phyloP scores from a whole-genome alignment of 768 basidiomycete species.

The Tulasnella sp. region DNA sequence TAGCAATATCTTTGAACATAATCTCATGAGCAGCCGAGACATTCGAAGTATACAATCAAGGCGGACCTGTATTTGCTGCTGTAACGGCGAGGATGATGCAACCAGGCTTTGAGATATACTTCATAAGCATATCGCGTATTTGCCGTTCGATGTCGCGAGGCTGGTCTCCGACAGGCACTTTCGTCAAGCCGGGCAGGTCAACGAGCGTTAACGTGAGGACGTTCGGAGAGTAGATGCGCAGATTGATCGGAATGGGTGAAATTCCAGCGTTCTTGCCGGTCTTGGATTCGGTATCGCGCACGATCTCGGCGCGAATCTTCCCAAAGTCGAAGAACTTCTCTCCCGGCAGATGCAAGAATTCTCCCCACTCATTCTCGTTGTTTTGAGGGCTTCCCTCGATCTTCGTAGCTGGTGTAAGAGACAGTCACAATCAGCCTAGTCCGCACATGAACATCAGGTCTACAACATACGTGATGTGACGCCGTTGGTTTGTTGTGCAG shows the following conservation, averaged over 20 bases:
- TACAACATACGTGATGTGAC: conserved; percentile 13
- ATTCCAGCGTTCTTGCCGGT: conserved; percentile 97
- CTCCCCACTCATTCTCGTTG: conserved; percentile 96
- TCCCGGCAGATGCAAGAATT: conserved; percentile 91
- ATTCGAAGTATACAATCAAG: neutral
- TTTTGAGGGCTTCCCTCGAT: conserved; percentile 56
- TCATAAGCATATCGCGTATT: conserved; percentile 91
- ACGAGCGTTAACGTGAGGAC: conserved; percentile 53
- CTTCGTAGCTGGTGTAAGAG: conserved; percentile 33
- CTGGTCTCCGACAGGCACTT: conserved; percentile 88
- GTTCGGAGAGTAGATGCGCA: conserved; percentile 94
- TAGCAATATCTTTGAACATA: conserved; percentile 66
- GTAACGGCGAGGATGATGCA: conserved; percentile 97
- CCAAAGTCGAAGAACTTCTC: conserved; percentile 98
- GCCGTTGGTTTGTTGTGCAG: conserved; percentile 35
- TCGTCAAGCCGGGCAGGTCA: conserved; percentile 35
- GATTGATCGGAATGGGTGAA: conserved; percentile 92
- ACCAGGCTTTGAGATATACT: conserved; percentile 89
- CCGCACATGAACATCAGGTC: neutral
- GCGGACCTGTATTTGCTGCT: conserved; percentile 54
- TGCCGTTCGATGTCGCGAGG: conserved; percentile 96
- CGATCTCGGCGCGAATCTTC: conserved; percentile 93
- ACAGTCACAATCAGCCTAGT: neutral
- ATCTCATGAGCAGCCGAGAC: neutral
- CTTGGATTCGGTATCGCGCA: conserved; percentile 95